Conservation (phyloP, 2,329 filamentous ascomycete species). For the Aspergillus neoniger region DNA sequence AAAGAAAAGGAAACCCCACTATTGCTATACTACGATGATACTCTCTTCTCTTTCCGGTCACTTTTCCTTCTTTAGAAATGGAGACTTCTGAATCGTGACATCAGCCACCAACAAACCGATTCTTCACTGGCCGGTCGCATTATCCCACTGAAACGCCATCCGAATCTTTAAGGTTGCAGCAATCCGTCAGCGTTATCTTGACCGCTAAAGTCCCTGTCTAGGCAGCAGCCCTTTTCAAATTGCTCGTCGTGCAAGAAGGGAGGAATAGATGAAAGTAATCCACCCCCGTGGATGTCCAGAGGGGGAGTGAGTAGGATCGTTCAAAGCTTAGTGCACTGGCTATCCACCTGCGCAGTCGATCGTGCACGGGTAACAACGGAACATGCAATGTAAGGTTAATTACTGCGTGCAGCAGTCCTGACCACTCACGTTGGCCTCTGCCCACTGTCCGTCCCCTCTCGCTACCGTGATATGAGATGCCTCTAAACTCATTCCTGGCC, state of each 20-base stretch:
- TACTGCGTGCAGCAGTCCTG: conserved; percentile 24
- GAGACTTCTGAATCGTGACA: background rate
- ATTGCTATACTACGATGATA: no score
- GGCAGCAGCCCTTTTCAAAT: background rate
- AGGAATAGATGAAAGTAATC: background rate
- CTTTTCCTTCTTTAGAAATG: no score
- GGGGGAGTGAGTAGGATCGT: background rate
- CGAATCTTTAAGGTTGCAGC: background rate
- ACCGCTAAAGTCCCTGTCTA: background rate
- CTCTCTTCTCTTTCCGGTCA: no score
- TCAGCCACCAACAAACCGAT: background rate
- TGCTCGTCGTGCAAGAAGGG: background rate
- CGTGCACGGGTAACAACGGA: conserved; percentile 25
- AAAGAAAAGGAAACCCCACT: no score
- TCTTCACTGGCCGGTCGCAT: background rate
- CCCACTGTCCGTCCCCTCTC: background rate
- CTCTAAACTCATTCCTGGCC: background rate
- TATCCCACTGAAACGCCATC: background rate
- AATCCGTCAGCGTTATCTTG: background rate
- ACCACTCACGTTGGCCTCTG: background rate
- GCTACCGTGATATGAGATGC: background rate
- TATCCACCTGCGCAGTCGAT: conserved; percentile 21
- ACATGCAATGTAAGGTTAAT: conserved; percentile 32
- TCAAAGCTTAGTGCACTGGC: background rate
- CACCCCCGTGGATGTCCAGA: background rate